Percentiles rank a stretch among this genome's conserved stretches.
Evolutionary conservation across 1,284 basidiomycete species (phyloP).

Genomic region (Mycena citricolor): DNA sequence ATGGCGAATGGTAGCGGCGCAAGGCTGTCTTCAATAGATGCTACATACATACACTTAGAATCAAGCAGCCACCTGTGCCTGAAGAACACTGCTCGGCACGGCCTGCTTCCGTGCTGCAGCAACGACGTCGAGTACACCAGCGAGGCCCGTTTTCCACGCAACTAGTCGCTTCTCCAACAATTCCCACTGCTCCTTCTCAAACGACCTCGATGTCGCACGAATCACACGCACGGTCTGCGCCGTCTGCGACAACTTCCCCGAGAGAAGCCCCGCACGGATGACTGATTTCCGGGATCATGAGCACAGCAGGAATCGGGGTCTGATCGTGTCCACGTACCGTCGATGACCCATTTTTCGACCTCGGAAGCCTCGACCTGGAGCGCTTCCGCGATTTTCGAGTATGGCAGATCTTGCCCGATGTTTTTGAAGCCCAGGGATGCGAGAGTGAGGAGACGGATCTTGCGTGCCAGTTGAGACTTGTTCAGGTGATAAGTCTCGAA

Average conservation of each 20-base stretch:
- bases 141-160: constrained; percentile 78
- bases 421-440: constrained; percentile 78
- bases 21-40: constrained; percentile 3
- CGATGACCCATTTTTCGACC: constrained; percentile 92
- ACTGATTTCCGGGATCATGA: constrained; percentile 45
- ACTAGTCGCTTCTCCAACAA: constrained; percentile 75
- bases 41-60: constrained; percentile 16
- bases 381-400: constrained; percentile 69
- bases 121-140: constrained; percentile 68
- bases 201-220: constrained; percentile 76
- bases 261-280: constrained; percentile 80
- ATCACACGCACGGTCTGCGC: constrained; percentile 74
- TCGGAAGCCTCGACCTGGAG: constrained; percentile 67
- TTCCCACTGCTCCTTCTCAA: constrained; percentile 82
- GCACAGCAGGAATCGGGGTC: constrained; percentile 6
- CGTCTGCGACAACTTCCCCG: constrained; percentile 85
- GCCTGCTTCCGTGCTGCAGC: constrained; percentile 55
- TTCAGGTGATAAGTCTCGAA: constrained; percentile 62
- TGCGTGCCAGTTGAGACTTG: constrained; percentile 63
- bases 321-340: constrained; percentile 68
- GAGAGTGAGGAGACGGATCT: constrained; percentile 81
- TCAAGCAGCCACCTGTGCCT: constrained; percentile 29
- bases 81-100: constrained; percentile 30
- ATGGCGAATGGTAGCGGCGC: constrained; percentile 68
- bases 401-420: constrained; percentile 75